Conservation (phyloP, 805 yeast species). For the Tetrapisispora taiwanensis region DNA sequence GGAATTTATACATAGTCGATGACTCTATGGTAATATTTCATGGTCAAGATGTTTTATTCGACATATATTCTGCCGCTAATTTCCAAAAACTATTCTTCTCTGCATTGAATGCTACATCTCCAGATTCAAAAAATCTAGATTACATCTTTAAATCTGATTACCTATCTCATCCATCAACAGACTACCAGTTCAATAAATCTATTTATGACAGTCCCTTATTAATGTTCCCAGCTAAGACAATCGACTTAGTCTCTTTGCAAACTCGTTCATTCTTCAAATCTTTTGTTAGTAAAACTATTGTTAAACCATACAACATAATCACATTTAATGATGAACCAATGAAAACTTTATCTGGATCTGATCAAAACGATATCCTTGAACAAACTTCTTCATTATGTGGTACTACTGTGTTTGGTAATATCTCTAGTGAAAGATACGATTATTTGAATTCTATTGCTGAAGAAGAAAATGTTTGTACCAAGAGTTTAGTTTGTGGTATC, state of each 20-base stretch:
- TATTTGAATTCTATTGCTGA: not conserved
- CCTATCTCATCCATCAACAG: not conserved
- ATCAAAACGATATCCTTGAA: slow-evolving; percentile 2
- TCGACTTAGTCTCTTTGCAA: slow-evolving; percentile 18
- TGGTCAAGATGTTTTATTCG: slow-evolving; percentile 25
- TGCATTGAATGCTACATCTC: not conserved
- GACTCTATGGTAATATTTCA: slow-evolving; percentile 22
- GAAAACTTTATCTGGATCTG: not conserved
- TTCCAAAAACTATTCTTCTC: slow-evolving; percentile 19
- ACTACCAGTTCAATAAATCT: slow-evolving; percentile 13
- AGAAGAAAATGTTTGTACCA: slow-evolving; percentile 14
- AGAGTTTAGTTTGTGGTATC: slow-evolving; percentile 21
- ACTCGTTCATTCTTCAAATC: slow-evolving; percentile 22
- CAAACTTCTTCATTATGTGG: slow-evolving; percentile 21
- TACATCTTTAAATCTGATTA: not conserved
- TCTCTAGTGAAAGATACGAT: slow-evolving; percentile 2
- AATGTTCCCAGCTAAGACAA: slow-evolving; percentile 19
- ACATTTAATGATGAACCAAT: slow-evolving; percentile 6
- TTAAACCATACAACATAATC: slow-evolving; percentile 16
- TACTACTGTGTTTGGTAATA: slow-evolving; percentile 10
- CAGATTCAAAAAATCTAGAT: not conserved
- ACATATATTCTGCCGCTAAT: slow-evolving; percentile 23
- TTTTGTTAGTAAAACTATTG: slow-evolving; percentile 15
- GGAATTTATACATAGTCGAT: slow-evolving; percentile 22
- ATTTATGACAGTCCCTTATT: slow-evolving; percentile 19